phyloP scores from a whole-genome alignment of 1,139 yeast species.

The Casaregolazyma lundiana region DNA sequence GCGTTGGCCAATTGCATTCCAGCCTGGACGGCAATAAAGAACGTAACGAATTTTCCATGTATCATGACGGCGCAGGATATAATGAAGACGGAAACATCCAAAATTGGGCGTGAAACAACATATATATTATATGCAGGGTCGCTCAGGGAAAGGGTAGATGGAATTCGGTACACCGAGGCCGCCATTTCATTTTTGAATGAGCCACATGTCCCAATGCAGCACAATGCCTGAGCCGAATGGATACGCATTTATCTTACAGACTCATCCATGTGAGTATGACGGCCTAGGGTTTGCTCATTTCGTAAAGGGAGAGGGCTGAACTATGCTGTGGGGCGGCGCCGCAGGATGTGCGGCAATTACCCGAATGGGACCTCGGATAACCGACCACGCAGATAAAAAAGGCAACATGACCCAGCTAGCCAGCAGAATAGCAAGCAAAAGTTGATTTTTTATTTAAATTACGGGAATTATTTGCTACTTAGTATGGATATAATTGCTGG shows the following conservation, averaged over 20 bases:
- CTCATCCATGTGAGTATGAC: too few species aligned
- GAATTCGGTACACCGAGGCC: not conserved
- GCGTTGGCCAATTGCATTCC: slow-evolving; percentile 11
- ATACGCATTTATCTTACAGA: too few species aligned
- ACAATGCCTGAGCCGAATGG: too few species aligned
- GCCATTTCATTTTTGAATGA: not conserved
- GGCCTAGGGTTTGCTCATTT: not conserved
- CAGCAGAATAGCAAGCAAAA: not conserved
- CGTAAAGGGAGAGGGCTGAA: not conserved
- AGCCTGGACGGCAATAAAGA: not conserved
- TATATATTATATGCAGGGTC: not conserved
- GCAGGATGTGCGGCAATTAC: not conserved
- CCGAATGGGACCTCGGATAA: not conserved
- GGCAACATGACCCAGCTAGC: not conserved
- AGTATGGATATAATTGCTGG: too few species aligned
- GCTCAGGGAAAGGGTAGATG: not conserved
- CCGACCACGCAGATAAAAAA: not conserved
- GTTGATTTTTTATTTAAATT: too few species aligned
- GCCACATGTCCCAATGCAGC: not conserved
- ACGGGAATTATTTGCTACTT: too few species aligned
- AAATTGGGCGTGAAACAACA: not conserved
- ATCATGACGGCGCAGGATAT: not conserved
- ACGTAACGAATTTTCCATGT: not conserved
- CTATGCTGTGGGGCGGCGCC: not conserved
- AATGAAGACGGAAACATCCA: not conserved